These are phyloP conservation scores for Sugiyamaella lignohabitans DNA, from an alignment of 805 yeast species.

Conservation along the genomic window DNA sequence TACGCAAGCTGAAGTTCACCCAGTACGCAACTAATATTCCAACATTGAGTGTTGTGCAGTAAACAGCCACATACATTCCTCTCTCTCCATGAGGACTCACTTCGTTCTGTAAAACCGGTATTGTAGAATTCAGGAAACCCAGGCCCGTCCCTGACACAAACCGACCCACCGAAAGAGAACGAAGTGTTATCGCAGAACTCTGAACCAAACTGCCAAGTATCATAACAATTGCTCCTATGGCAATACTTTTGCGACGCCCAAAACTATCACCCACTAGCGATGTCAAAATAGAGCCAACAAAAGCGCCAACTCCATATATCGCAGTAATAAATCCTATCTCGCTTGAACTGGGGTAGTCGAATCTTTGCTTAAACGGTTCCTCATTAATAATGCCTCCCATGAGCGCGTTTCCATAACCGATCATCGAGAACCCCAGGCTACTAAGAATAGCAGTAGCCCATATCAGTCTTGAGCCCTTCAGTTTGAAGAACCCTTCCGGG, in stretches of 20 bases:
- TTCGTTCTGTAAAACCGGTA: slow-evolving; percentile 13
- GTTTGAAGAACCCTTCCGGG: background rate
- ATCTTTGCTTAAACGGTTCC: slow-evolving; percentile 7
- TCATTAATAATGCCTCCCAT: slow-evolving; percentile 12
- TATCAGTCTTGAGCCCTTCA: slow-evolving; percentile 6
- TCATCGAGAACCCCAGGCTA: slow-evolving; percentile 9
- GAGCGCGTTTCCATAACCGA: slow-evolving; percentile 12
- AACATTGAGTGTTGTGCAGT: slow-evolving; percentile 5
- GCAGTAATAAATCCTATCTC: slow-evolving; percentile 5
- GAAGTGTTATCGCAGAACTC: background rate
- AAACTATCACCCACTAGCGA: slow-evolving; percentile 10
- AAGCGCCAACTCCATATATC: slow-evolving; percentile 9
- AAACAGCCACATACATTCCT: slow-evolving; percentile 10
- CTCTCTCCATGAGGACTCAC: slow-evolving; percentile 7
- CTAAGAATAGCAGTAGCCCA: slow-evolving; percentile 7
- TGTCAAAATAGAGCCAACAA: slow-evolving; percentile 7
- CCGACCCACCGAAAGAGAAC: background rate
- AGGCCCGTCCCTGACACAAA: slow-evolving; percentile 10
- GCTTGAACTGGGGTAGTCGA: slow-evolving; percentile 4
- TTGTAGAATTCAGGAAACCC: slow-evolving; percentile 9
- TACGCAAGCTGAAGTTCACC: slow-evolving; percentile 11
- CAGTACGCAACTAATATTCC: slow-evolving; percentile 11
- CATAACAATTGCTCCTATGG: slow-evolving; percentile 5
- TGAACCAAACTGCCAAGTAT: slow-evolving; percentile 2
- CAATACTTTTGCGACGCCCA: slow-evolving; percentile 6